These are phyloP conservation scores for Pythium scleroteichum DNA, from an alignment of 352 stramenopile genomes.

Conservation along the genomic window DNA sequence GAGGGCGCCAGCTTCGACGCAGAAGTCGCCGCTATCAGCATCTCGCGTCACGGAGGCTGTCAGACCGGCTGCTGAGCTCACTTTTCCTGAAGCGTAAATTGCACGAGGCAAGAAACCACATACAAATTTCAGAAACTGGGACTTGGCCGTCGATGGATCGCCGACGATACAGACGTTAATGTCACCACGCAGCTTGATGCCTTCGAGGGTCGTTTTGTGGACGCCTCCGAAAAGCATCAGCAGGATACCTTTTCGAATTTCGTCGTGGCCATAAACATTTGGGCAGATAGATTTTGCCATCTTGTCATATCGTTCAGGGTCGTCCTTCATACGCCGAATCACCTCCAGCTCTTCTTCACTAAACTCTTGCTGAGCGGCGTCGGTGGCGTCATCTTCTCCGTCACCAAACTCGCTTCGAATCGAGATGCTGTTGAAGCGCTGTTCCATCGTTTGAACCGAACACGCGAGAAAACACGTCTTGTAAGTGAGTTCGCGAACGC, in stretches of 20 bases:
- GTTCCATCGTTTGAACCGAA: slow-evolving; percentile 91
- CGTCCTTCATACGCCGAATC: slow-evolving; percentile 92
- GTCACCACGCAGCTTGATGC: slow-evolving; percentile 98
- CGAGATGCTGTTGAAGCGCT: slow-evolving; percentile 86
- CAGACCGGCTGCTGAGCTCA: slow-evolving; percentile 96
- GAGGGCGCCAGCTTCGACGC: slow-evolving; percentile 93
- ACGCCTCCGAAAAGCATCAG: slow-evolving; percentile 98
- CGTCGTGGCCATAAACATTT: slow-evolving; percentile 96
- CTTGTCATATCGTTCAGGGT: slow-evolving; percentile 90
- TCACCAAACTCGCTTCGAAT: slow-evolving; percentile 80
- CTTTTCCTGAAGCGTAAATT: slow-evolving; percentile 99
- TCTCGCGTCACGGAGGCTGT: slow-evolving; percentile 97
- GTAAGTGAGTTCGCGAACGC: slow-evolving; percentile 98
- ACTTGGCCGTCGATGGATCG: slow-evolving; percentile 98
- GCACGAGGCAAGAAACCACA: slow-evolving; percentile 89
- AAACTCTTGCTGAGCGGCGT: slow-evolving; percentile 71
- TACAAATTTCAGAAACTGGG: slow-evolving; percentile 99
- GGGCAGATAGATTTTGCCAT: slow-evolving; percentile 96
- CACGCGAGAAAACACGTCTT: slow-evolving; percentile 97
- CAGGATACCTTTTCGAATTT: slow-evolving; percentile 93
- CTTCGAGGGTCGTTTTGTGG: slow-evolving; percentile 97
- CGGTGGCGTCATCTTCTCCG: slow-evolving; percentile 31
- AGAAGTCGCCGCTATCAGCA: slow-evolving; percentile 91
- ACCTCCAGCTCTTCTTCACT: slow-evolving; percentile 91
- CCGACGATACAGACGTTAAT: slow-evolving; percentile 99